Conservation (phyloP, 2,329 filamentous ascomycete species). For the Stachybotrys chlorohalonatus region DNA sequence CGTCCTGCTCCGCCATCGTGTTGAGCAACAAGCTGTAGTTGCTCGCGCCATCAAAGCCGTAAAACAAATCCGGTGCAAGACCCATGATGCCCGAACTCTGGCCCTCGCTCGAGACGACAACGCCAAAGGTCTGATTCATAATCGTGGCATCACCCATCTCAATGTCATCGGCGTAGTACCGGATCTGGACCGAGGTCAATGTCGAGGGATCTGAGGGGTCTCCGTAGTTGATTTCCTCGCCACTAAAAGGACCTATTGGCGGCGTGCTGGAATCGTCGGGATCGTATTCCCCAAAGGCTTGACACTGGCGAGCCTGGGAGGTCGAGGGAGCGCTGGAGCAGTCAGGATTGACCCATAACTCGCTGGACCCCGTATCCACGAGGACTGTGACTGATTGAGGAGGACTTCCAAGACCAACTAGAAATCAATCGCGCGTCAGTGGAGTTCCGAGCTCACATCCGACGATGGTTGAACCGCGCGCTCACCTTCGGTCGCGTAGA, state of each 20-base stretch:
- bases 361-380: conserved; percentile 43
- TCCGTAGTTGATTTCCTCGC: conserved; percentile 28
- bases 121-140: conserved; percentile 39
- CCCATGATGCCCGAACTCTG: conserved; percentile 44
- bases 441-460: not conserved
- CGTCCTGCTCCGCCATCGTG: conserved; percentile 33
- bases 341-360: conserved; percentile 46
- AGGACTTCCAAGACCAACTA: conserved; percentile 34
- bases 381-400: conserved; percentile 35
- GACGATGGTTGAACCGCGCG: not conserved
- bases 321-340: conserved; percentile 29
- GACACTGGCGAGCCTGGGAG: conserved; percentile 26
- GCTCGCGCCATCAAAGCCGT: conserved; percentile 24
- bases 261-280: conserved; percentile 29
- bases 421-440: not conserved
- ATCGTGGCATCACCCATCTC: conserved; percentile 33
- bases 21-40: conserved; percentile 47
- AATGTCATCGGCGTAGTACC: conserved; percentile 37
- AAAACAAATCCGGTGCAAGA: conserved; percentile 30
- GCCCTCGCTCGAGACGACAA: conserved; percentile 33
- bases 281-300: conserved; percentile 33
- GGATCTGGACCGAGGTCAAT: conserved; percentile 29
- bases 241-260: conserved; percentile 24
- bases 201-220: conserved; percentile 24
- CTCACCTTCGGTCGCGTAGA: conserved; percentile 29